Base-by-base conservation (phyloP, 805 yeast genomes). In the Pichia paraexigua region DNA sequence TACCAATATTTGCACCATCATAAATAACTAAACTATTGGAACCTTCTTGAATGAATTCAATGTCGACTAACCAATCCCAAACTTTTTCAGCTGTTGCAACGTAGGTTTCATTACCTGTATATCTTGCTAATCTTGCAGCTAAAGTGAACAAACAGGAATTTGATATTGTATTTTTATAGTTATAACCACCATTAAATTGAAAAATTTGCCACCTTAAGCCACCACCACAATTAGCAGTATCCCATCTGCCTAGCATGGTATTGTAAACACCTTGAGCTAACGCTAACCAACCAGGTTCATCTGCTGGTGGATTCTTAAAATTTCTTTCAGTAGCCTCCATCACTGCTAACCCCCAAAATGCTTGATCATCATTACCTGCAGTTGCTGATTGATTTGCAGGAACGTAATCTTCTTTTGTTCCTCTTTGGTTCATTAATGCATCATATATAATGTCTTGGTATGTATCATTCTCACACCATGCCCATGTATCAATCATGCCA, bases 281-380 rank as follows among this genome's bases (percentile, higher is more conserved):
- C 32, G 82, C 78, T 42, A 87, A 74, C 95, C 96, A 88, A 45
- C 67, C 63, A 3, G 56, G 49, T 46, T 59, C 48, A 41, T 54
- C 59, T 24, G 49, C 52, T 28, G 86, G 85, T 1, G 91, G 90
- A 60, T 87, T 85, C 7, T 87, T 73, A 68, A 89, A 89, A 68
- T 85, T 85, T 63, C 86, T 77, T 63, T 88, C 96, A 2, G 89
- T 84, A 1, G 96, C 96, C 18, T 77, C 80, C 86, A 88, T 82
- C 2, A 75, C 94, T 2, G 94, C 85, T 45, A 89, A 72, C 1
- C 95, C 96, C 96, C 96, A 88, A 63, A 89, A 85, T 0, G 87
- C 95, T 69, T 88, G 96, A 73, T 88, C 96, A 73, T 88, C 96
- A 63, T 88, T 88, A 67, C 96, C 96, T 68, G 88, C 95, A 2